phyloP scores from a whole-genome alignment of 345 rosid genomes.

The Salix viminalis region DNA sequence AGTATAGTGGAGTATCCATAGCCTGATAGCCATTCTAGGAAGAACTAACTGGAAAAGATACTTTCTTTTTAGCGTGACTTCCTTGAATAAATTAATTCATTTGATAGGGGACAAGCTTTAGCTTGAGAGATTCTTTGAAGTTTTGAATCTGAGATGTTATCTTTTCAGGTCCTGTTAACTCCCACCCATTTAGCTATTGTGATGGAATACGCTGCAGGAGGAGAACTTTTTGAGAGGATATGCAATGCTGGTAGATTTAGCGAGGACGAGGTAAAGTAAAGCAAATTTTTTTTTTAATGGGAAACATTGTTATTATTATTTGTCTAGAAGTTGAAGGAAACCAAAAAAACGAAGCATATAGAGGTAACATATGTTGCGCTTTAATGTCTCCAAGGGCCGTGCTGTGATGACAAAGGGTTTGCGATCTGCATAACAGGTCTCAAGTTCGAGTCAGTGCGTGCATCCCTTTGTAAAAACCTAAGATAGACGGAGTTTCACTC shows the following conservation, averaged over 20 bases:
- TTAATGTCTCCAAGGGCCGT: neutral
- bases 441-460: too few relatives aligned
- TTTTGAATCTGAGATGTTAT: neutral
- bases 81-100: neutral
- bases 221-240: slow-evolving; percentile 85
- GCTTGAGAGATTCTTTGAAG: too few relatives aligned
- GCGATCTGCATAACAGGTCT: too few relatives aligned
- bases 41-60: neutral
- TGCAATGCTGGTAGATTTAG: slow-evolving; percentile 90
- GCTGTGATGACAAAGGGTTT: fast-evolving
- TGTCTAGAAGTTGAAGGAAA: neutral
- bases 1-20: neutral
- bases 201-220: slow-evolving; percentile 93
- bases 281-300: neutral
- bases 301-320: neutral
- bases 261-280: slow-evolving; percentile 67
- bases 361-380: neutral
- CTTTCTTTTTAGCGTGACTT: neutral
- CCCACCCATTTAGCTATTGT: slow-evolving; percentile 85
- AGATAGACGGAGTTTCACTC: too few relatives aligned
- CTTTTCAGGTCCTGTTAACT: slow-evolving; percentile 64
- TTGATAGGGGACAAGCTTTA: neutral
- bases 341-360: neutral
- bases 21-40: neutral
- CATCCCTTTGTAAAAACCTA: too few relatives aligned